Evolutionary conservation across 1,139 yeast species (phyloP), one percentile per base, ranked within the genome.

Genomic region (Trichomonascaceae sp.): DNA sequence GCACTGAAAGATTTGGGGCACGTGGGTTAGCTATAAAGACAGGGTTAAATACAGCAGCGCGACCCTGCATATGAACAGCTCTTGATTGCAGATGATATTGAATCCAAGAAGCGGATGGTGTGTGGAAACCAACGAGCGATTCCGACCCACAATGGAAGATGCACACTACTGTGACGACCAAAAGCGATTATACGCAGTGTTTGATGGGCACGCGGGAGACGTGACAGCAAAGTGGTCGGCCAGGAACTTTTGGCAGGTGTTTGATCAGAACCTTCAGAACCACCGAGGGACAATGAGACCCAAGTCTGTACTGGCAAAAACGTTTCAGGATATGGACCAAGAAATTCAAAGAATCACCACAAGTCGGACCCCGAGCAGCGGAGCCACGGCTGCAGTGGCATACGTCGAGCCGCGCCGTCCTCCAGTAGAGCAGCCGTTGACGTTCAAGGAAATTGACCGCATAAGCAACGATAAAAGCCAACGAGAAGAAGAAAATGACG

Each of bases 121-220:
- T 20, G 11, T 11, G 6, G 23, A 20, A 8, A 6, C 23, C 6
- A 34, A 34, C 18, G 17, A 23, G 16, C 37, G 26, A 8, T 30
- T 14, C 30, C 22, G 33, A 9, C 20, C 13, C 13, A 30, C 41
- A 3, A 82, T 82, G 94, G 94, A 82, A 52, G 94, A 82, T 53
- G 87, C 79, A 5, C 93, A 80, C 51, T 79, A 92, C 0, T 78
- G 78, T 50, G 82, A 79, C 31, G 84, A 85, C 43, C 64, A 78
- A 8, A 13, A 16, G 16, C 92, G 79, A 52, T 79, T 92, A 52
- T 79, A 80, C 62, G 94, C 87, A 13, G 71, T 84, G 3, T 84
- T 80, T 55, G 95, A 84, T 55, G 95, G 95, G 4, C 95, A 84
- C 57, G 93, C 93, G 4, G 94, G 94, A 3, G 72, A 74, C 40